Percentiles rank a stretch among this genome's conserved stretches.
Evolutionary conservation across 1,284 basidiomycete genomes (phyloP).

Genomic region (Naganishia sp.): DNA sequence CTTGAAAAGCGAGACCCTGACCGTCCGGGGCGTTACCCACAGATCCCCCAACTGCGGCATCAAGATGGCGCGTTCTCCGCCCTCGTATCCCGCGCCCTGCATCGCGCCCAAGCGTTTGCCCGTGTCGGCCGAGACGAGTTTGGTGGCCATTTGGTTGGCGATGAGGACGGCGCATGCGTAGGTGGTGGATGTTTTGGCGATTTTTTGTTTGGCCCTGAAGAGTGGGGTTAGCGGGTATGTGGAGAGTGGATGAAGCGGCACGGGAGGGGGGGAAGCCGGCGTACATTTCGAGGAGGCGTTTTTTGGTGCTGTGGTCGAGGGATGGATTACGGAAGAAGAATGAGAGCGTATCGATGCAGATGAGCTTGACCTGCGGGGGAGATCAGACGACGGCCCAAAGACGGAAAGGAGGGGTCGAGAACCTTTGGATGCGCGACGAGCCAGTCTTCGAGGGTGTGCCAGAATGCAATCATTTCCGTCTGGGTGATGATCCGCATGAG

Average conservation of each 20-base stretch:
- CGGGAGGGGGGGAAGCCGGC: conserved; percentile 29
- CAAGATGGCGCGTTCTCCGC: conserved; percentile 41
- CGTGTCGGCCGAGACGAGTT: conserved; percentile 50
- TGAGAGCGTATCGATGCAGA: conserved; percentile 52
- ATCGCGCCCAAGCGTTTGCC: conserved; percentile 39
- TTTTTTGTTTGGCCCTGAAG: conserved; percentile 46
- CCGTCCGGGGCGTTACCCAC: conserved; percentile 49
- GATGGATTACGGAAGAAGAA: conserved; percentile 52
- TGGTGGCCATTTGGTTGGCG: conserved; percentile 52
- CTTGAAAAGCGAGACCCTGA: conserved; percentile 48
- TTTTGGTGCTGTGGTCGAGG: conserved; percentile 41
- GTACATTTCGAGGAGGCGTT: conserved; percentile 49
- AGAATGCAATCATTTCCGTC: conserved; percentile 49
- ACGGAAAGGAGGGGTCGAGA: neutral
- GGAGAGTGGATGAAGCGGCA: no score
- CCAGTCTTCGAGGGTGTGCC: conserved; percentile 50
- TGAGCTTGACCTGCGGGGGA: conserved; percentile 45
- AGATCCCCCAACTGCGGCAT: conserved; percentile 51
- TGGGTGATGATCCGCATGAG: conserved; percentile 49
- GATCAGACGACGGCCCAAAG: neutral
- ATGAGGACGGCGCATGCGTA: conserved; percentile 38
- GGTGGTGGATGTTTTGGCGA: conserved; percentile 41
- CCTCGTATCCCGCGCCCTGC: no score
- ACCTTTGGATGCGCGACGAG: conserved; percentile 47
- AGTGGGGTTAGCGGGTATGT: no score